Evolutionary conservation across 257 asterid species (phyloP).

Genomic region (Solanum appendiculatum): DNA sequence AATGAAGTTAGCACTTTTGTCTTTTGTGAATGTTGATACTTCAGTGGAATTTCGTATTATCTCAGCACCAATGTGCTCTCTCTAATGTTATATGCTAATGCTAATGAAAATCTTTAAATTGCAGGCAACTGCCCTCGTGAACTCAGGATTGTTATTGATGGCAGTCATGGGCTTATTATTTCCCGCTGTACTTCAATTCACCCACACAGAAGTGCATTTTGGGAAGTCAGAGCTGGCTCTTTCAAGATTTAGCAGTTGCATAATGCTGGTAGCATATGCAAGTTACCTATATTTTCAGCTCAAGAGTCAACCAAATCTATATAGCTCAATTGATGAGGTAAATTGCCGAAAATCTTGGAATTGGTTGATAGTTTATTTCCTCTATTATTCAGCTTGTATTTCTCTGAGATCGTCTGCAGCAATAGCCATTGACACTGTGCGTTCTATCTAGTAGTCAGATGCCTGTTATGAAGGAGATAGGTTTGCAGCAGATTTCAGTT

Average conservation of each 20-base stretch:
- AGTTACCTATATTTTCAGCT: conserved; percentile 93
- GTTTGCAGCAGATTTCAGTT: not conserved
- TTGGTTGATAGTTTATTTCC: not conserved
- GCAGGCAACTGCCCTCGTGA: conserved; percentile 82
- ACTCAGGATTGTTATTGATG: conserved; percentile 88
- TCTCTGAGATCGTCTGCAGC: not conserved
- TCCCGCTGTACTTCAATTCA: conserved; percentile 92
- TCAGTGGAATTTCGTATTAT: not conserved
- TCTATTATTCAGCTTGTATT: not conserved
- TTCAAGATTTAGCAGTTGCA: conserved; percentile 90
- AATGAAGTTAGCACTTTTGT: not conserved
- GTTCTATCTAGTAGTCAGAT: not conserved
- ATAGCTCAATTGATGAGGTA: conserved; percentile 57
- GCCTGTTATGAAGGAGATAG: not conserved
- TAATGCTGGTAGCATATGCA: conserved; percentile 88
- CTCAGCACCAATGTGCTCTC: not conserved
- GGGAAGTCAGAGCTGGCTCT: conserved; percentile 87
- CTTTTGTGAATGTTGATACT: not conserved
- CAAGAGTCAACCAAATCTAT: conserved; percentile 50
- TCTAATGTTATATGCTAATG: conserved; percentile 1
- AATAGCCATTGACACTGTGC: not conserved
- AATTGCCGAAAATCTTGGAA: not conserved
- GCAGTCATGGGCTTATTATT: conserved; percentile 93
- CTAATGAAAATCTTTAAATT: conserved; percentile 22
- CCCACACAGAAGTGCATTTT: conserved; percentile 78